Base-by-base conservation (phyloP, 83 land plant genomes). In the Isoetes engelmannii region DNA sequence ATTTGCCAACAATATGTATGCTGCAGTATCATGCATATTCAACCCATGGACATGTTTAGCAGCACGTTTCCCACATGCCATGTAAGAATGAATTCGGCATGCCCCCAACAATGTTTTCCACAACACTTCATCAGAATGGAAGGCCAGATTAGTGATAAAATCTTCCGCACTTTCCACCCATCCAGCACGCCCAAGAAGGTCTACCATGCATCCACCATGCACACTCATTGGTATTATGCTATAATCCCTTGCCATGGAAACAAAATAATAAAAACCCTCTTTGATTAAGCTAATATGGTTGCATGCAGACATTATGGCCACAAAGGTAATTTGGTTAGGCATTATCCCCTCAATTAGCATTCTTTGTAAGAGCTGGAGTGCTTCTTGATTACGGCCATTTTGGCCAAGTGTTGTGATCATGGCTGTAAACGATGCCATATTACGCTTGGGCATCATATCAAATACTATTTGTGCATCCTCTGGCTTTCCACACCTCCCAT, bases 51-150 rank as follows among this genome's bases (percentile, higher is more conserved):
- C 15, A 51, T 51, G 54, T 51, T 51, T 51, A n/a, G 54, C 54
- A 51, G 54, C 54, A 51, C 54, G 54, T 51, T 51, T 51, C 15
- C 54, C 54, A 51, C 54, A n/a, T 15, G 12, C 54, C 54, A 51
- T 0, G 54, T 51, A 10, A 51, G n/a, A 10, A 51, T 12, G 15
- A n/a, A n/a, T 15, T 51, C 54, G 12, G 54, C 54, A 51, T 12
- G 54, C 12, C 12, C n/a, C 54, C 12, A 51, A n/a, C 54, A 51
- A 51, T 10, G 54, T 51, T 15, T 12, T 51, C 54, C 54, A 51
- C n/a, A 51, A 12, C 12, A 51, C 54, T 12, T 12, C 54, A 51
- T 51, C 15, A n/a, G 54, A n/a, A n/a, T 51, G 3, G 54, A 51
- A 51, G 15, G 54, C n/a, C 54, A 51, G 1, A 12, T 10, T 51